Evolutionary conservation across 345 rosid genomes (phyloP).

Genomic region (Mallotus nudiflorus): DNA sequence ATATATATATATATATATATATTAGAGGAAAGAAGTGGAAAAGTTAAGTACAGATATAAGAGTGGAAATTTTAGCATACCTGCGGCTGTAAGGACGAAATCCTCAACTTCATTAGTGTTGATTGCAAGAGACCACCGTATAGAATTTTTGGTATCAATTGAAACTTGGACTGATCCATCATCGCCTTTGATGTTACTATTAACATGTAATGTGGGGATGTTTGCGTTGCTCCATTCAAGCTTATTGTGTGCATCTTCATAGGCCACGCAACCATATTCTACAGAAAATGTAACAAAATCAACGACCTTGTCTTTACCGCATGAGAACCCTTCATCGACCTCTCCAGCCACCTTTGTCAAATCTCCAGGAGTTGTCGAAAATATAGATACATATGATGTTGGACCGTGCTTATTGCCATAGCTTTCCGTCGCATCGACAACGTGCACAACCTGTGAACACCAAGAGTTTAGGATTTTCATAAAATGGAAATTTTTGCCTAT

Average conservation of each 20-base stretch:
- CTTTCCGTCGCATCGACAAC: conserved; percentile 67
- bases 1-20: no score
- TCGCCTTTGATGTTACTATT: conserved; percentile 38
- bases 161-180: conserved; percentile 46
- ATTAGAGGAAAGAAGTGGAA: not conserved
- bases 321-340: conserved; percentile 61
- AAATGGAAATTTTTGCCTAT: conserved; percentile 3
- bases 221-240: conserved; percentile 66
- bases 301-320: conserved; percentile 74
- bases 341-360: conserved; percentile 64
- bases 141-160: conserved; percentile 64
- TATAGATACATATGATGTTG: conserved; percentile 55
- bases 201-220: conserved; percentile 59
- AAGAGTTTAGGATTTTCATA: not conserved
- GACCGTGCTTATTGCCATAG: conserved; percentile 44
- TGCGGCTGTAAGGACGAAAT: conserved; percentile 64
- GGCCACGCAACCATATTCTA: conserved; percentile 72
- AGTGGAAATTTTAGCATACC: conserved; percentile 32
- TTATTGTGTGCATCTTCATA: conserved; percentile 38
- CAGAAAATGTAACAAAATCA: no score
- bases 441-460: conserved; percentile 73
- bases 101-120: conserved; percentile 67
- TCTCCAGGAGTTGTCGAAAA: conserved; percentile 89
- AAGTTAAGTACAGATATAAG: not conserved
- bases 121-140: conserved; percentile 84